A percentile compares a stretch with the other conserved stretches of the same genome.
phyloP scores from a whole-genome alignment of 257 asterid genomes.

The Hygrophila difformis region DNA sequence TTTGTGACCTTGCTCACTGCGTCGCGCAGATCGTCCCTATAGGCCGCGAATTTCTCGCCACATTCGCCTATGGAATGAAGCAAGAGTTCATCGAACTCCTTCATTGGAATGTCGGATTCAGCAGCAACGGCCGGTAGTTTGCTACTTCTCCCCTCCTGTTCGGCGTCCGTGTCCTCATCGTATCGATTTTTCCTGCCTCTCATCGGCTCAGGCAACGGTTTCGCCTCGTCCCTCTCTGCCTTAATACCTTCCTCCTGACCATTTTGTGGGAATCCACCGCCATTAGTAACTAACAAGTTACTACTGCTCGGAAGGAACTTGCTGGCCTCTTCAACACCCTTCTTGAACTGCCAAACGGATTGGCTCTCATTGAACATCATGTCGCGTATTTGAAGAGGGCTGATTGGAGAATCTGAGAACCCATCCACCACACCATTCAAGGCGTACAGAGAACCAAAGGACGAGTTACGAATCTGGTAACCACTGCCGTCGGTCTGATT shows the following conservation, averaged over 20 bases:
- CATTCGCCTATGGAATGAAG: conserved; percentile 34
- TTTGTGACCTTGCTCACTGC: conserved; percentile 18
- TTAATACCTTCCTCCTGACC: conserved; percentile 11
- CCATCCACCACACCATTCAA: conserved; percentile 27
- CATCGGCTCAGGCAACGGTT: conserved; percentile 11
- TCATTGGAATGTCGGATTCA: conserved; percentile 29
- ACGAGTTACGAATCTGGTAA: conserved; percentile 13
- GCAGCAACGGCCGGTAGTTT: conserved; percentile 31
- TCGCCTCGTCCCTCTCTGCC: conserved; percentile 18
- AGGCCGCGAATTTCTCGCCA: conserved; percentile 32
- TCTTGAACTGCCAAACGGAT: conserved; percentile 38
- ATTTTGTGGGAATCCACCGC: conserved; percentile 13
- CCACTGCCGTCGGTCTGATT: conserved; percentile 17
- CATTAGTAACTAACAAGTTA: conserved; percentile 20
- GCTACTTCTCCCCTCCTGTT: conserved; percentile 42
- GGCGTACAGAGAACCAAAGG: conserved; percentile 27
- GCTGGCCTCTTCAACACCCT: conserved; percentile 51
- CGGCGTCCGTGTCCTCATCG: conserved; percentile 28
- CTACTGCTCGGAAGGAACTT: conserved; percentile 35
- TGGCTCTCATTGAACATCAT: conserved; percentile 20
- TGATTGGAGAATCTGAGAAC: conserved; percentile 35
- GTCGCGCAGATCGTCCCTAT: conserved; percentile 23
- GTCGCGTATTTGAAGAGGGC: conserved; percentile 31
- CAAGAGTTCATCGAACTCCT: conserved; percentile 41
- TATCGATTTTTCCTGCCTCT: conserved; percentile 37